Evolutionary conservation across 2,329 filamentous ascomycete genomes (phyloP), one percentile per base, ranked within the genome.

Genomic region (Dryadomyces quercivorus): DNA sequence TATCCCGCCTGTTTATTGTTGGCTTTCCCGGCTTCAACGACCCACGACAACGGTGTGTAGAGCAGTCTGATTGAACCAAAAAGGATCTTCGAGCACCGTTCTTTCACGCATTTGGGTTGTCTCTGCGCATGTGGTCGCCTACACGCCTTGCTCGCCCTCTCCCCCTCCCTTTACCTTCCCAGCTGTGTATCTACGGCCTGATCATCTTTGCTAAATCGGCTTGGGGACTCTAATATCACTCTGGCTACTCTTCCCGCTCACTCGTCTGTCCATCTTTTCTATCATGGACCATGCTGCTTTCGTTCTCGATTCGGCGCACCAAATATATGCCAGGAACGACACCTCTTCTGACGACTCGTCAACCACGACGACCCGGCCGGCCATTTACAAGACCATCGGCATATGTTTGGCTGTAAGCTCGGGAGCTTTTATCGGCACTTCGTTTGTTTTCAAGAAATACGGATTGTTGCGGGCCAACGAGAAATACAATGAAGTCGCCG

Each of bases 401-500:
- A 88, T 98, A 58, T 76, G 82, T 21, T 75, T 98, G 40, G 93
- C 93, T 16, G 78, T 96, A 56, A 82, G 83, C 36, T 97, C 92
- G 0, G 93, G 93, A 45, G 67, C 88, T 56, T 97, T 97, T 67
- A 98, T 98, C 65, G 93, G 93, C 54, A 78, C 86, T 15, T 97
- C 92, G 0, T 98, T 97, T 67, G 91, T 97, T 31, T 72, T 98
- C 64, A 97, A 97, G 72, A 98, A 98, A 72, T 77, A 88, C 57
- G 93, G 93, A 5, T 72, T 98, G 61, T 76, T 98, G 58, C 90
- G 83, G 67, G 92, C 93, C 51, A 98, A 97, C 69, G 83, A 88
- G 63, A 97, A 97, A 69, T 97, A 97, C 74, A 86, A 95, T 58
- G 90, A 97, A 70, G 88, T 88, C 60, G 91, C 93, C 0, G 93